Base-by-base conservation (phyloP, 306 rosid genomes). In the Fragaria ananassa region DNA sequence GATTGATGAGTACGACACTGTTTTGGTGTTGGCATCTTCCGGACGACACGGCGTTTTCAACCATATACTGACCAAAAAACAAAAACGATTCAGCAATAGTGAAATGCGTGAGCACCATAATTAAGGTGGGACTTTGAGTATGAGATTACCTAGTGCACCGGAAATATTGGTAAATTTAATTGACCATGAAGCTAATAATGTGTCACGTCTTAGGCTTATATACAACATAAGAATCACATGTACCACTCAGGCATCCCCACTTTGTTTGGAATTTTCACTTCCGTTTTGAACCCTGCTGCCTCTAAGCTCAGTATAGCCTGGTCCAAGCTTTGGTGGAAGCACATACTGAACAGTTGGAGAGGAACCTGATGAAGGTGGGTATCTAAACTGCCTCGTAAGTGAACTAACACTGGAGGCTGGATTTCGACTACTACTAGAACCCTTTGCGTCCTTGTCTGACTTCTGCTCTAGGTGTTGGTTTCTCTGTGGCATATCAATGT, bases 401-500 rank as follows among this genome's bases (percentile, higher is more conserved):
- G 83, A 85, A 70, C 82, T 56, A 10, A 76, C 78, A 70, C 79
- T 57, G 29, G 87, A 83, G 21, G 79, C 85, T 81, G 87, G 72
- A 56, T 78, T 86, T 39, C 54, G 72, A 42, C 69, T 61, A 60
- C 77, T 70, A 9, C 83, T 47, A 56, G 65, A 60, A 77, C 81
- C 77, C 69, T 80, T 87, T 53, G 75, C 31, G 25, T 82, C 88
- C 67, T 81, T 62, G 39, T 76, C 89, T 57, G 47, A 80, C 83
- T 77, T 83, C 75, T 81, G 83, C 76, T 93, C 91, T 15, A 79
- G 77, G 46, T 73, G 84, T 54, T 74, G 82, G 84, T 74, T 88
- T n/a, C 31, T 78, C 50, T 71, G 74, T 17, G 60, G 60, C 75
- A 60, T 83, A 61, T 86, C 90, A 9, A 85, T 78, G 76, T 88